Conservation (phyloP, 495 filamentous ascomycete species). For the Penicillium diatomitis region DNA sequence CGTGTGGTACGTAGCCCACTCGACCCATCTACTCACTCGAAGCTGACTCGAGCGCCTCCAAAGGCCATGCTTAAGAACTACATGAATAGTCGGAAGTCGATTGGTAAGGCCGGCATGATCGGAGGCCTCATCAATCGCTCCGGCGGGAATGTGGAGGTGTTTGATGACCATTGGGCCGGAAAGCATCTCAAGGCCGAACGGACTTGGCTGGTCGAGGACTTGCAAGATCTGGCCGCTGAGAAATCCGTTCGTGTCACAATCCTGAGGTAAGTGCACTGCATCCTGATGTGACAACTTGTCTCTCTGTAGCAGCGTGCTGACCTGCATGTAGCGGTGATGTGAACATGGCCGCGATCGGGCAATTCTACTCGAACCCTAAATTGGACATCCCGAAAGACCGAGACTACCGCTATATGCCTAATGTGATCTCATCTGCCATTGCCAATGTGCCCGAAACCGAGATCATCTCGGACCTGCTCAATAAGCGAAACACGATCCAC, state of each 20-base stretch:
- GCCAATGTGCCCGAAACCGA: conserved; percentile 89
- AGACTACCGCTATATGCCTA: conserved; percentile 91
- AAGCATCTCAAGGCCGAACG: conserved; percentile 87
- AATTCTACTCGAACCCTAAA: conserved; percentile 86
- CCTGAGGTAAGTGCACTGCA: conserved; percentile 44
- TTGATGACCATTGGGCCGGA: conserved; percentile 97
- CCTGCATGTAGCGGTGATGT: conserved; percentile 63
- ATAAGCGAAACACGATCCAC: conserved; percentile 88
- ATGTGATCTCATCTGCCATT: conserved; percentile 81
- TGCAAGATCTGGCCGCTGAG: conserved; percentile 84
- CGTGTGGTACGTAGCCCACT: conserved; percentile 52
- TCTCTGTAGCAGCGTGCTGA: no score
- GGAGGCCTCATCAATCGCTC: conserved; percentile 78
- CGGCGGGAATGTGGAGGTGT: conserved; percentile 85
- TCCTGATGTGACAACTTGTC: no score
- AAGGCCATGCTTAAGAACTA: conserved; percentile 60
- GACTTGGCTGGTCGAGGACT: conserved; percentile 74
- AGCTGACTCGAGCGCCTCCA: conserved; percentile 4
- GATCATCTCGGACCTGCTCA: conserved; percentile 80
- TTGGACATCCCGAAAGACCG: conserved; percentile 68
- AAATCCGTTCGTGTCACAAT: conserved; percentile 90
- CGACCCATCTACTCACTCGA: conserved; percentile 12
- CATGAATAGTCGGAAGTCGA: conserved; percentile 79
- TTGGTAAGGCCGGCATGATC: conserved; percentile 74
- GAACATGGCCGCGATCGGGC: conserved; percentile 82